Base-by-base conservation (phyloP, 768 basidiomycete genomes). In the Auricularia heimuer region DNA sequence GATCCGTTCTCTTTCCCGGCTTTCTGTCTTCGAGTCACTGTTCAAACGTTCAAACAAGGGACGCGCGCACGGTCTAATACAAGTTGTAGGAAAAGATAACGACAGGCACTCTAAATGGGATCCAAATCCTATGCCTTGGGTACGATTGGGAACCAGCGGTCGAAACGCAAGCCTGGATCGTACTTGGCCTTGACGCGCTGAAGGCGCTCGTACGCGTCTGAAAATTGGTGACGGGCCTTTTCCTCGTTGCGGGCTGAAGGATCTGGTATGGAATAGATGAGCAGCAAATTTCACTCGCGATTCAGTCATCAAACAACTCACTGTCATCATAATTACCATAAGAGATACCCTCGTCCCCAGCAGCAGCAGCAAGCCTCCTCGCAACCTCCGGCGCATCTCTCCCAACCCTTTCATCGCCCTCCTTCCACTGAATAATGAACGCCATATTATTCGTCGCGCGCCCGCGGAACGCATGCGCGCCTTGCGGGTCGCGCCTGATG, bases 261-360 rank as follows among this genome's bases (percentile, higher is more conserved):
- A 51, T 51, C 47, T n/a, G n/a, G n/a, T n/a, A n/a, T n/a, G n/a
- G n/a, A n/a, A n/a, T n/a, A n/a, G n/a, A n/a, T n/a, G n/a, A n/a
- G n/a, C n/a, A n/a, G n/a, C n/a, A n/a, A n/a, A n/a, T n/a, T n/a
- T n/a, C n/a, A n/a, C n/a, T n/a, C n/a, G n/a, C n/a, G n/a, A n/a
- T n/a, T n/a, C n/a, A n/a, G n/a, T n/a, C n/a, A n/a, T n/a, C n/a
- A n/a, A n/a, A n/a, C n/a, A n/a, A 29, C 16, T 8, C 2, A 36
- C 12, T 68, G 73, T 39, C 63, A 80, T 82, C 79, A 67, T 81
- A 82, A 68, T 84, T 84, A 16, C 75, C 76, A 64, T 82, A 82
- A 7, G 77, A 80, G 37, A 74, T 45, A 12, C 70, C 72, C 58
- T 73, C 69, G 12, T 70, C 73, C 14, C 70, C 51, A 62, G 77